phyloP scores from a whole-genome alignment of 495 filamentous ascomycete species.

The Usnea hakonensis region DNA sequence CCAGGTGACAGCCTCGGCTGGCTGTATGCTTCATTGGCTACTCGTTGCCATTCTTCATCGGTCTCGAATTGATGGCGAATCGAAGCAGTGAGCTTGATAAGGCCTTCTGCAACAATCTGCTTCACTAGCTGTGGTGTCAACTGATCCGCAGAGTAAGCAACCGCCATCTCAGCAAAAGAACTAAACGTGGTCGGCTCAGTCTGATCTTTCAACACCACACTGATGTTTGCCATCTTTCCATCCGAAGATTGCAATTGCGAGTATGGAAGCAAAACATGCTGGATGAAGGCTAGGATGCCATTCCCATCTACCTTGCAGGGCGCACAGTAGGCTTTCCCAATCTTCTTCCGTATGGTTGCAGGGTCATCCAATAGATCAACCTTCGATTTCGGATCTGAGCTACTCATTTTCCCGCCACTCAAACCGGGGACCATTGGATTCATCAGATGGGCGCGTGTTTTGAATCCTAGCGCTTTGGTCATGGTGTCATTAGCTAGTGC shows the following conservation, averaged over 20 bases:
- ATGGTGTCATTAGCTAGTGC: slow-evolving; percentile 55
- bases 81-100: neutral
- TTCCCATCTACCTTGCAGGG: slow-evolving; percentile 73
- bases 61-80: slow-evolving; percentile 5
- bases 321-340: slow-evolving; percentile 66
- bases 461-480: slow-evolving; percentile 38
- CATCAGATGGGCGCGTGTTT: slow-evolving; percentile 68
- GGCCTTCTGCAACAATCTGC: slow-evolving; percentile 4
- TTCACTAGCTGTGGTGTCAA: slow-evolving; percentile 14
- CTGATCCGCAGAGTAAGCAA: slow-evolving; percentile 1
- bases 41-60: slow-evolving; percentile 3
- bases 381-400: slow-evolving; percentile 59
- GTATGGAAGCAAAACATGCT: slow-evolving; percentile 67
- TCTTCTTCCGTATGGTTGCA: slow-evolving; percentile 64
- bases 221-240: slow-evolving; percentile 8
- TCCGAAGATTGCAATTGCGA: slow-evolving; percentile 9
- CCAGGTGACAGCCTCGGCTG: neutral
- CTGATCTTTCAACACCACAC: slow-evolving; percentile 8
- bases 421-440: slow-evolving; percentile 83
- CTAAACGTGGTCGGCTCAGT: slow-evolving; percentile 3
- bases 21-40: slow-evolving; percentile 4
- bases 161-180: slow-evolving; percentile 4
- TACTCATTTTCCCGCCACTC: slow-evolving; percentile 68
- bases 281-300: slow-evolving; percentile 69
- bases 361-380: slow-evolving; percentile 77